Conservation (phyloP, 108 stramenopile genomes). For the Nitzschia putrida region DNA sequence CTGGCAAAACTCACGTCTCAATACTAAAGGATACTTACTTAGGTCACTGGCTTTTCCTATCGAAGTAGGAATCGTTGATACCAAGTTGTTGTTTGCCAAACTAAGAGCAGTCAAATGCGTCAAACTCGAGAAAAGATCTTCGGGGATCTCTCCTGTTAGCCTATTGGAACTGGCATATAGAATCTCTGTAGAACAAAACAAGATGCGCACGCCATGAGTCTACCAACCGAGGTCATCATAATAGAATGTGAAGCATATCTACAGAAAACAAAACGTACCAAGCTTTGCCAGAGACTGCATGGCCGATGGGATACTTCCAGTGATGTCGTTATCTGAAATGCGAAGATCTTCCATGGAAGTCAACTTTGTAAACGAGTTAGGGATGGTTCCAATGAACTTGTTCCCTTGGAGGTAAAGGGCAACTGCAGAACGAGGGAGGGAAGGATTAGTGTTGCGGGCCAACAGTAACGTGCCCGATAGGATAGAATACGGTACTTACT, state of each 20-base stretch:
- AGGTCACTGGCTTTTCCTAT: conserved; percentile 42
- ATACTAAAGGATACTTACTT: conserved; percentile 4
- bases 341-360: conserved; percentile 36
- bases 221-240: not conserved
- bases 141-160: conserved; percentile 26
- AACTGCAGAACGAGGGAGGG: not conserved
- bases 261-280: conserved; percentile 16
- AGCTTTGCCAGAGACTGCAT: conserved; percentile 44
- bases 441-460: not conserved
- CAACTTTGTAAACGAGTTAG: conserved; percentile 26
- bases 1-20: not conserved
- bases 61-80: conserved; percentile 42
- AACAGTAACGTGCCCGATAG: not conserved
- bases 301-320: conserved; percentile 41
- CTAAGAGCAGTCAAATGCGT: conserved; percentile 31
- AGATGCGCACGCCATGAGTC: not conserved
- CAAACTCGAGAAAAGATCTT: conserved; percentile 13
- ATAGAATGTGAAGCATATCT: too few species aligned
- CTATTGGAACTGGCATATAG: conserved; percentile 18
- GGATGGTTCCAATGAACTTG: conserved; percentile 31
- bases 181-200: conserved; percentile 19
- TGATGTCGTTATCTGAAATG: conserved; percentile 33
- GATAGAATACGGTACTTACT: not conserved
- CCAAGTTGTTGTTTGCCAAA: conserved; percentile 37
- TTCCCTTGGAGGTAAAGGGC: conserved; percentile 30